Evolutionary conservation across 1,284 basidiomycete genomes (phyloP).

Genomic region (Veloboletus limbatus): DNA sequence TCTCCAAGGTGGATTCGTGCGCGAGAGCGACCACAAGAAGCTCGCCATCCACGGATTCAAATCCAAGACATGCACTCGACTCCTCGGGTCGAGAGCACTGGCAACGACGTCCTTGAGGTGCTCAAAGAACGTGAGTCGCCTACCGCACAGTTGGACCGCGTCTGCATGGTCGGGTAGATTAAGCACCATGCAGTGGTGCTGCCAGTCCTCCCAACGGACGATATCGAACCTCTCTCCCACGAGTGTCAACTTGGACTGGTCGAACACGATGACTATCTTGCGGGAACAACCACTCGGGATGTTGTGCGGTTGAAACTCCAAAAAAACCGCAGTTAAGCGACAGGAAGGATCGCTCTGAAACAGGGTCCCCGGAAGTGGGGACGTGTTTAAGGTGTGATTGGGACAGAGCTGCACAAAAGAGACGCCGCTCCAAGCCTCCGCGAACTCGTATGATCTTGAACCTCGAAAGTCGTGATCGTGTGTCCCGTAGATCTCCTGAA

Average conservation of each 20-base stretch:
- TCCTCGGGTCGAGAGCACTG: conserved; percentile 14
- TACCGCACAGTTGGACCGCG: conserved; percentile 31
- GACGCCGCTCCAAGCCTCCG: conserved; percentile 29
- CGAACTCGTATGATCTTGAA: conserved; percentile 31
- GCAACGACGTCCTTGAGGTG: conserved; percentile 17
- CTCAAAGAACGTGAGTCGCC: conserved; percentile 34
- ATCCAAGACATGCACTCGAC: conserved; percentile 32
- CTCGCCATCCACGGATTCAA: conserved; percentile 29
- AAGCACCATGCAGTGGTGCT: conserved; percentile 32
- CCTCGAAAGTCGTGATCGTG: conserved; percentile 8
- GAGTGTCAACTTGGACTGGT: conserved; percentile 26
- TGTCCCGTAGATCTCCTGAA: conserved; percentile 26
- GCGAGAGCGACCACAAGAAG: conserved; percentile 29
- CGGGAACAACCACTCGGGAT: conserved; percentile 32
- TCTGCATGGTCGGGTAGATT: conserved; percentile 35
- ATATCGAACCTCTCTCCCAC: conserved; percentile 16
- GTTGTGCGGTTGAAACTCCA: conserved; percentile 30
- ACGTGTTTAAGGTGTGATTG: conserved; percentile 21
- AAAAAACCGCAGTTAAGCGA: conserved; percentile 25
- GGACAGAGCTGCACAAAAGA: conserved; percentile 35
- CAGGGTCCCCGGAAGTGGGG: conserved; percentile 25
- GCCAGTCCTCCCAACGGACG: conserved; percentile 35
- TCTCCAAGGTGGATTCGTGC: conserved; percentile 30
- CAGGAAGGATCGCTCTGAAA: conserved; percentile 30
- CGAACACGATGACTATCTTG: conserved; percentile 32